Evolutionary conservation across 1,284 basidiomycete genomes (phyloP).

Genomic region (Trichosporon faecale): DNA sequence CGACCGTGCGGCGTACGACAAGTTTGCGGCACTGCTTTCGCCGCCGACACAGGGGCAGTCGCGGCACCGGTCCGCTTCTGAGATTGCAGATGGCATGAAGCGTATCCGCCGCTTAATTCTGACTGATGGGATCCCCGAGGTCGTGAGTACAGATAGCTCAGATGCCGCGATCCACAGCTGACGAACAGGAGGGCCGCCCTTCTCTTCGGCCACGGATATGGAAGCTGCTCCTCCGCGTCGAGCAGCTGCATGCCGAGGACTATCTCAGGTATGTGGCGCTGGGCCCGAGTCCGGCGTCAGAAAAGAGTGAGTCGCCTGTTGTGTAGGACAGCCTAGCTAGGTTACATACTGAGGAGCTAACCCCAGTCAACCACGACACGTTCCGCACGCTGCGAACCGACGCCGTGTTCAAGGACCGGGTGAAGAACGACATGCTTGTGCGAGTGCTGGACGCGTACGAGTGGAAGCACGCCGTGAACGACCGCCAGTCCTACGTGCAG

Average conservation of each 20-base stretch:
- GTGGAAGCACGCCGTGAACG: slow-evolving; percentile 60
- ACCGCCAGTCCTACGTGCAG: slow-evolving; percentile 73
- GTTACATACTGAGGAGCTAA: slow-evolving; percentile 8
- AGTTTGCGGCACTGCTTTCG: slow-evolving; percentile 34
- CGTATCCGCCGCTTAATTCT: slow-evolving; percentile 74
- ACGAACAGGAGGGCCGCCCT: slow-evolving; percentile 51
- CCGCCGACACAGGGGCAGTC: slow-evolving; percentile 38
- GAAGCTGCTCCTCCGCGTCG: slow-evolving; percentile 84
- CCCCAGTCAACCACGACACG: slow-evolving; percentile 56
- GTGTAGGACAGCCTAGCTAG: slow-evolving; percentile 35
- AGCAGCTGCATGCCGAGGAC: slow-evolving; percentile 67
- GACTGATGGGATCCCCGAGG: slow-evolving; percentile 74
- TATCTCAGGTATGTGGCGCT: slow-evolving; percentile 77
- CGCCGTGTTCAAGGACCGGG: slow-evolving; percentile 87
- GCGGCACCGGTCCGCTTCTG: slow-evolving; percentile 60
- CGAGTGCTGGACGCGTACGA: slow-evolving; percentile 93
- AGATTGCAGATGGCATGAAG: slow-evolving; percentile 73
- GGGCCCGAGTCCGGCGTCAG: slow-evolving; percentile 79
- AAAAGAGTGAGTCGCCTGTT: slow-evolving; percentile 87
- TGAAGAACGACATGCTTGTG: slow-evolving; percentile 94
- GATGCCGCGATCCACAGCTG: slow-evolving; percentile 46
- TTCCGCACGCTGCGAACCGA: slow-evolving; percentile 89
- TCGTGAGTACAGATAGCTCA: slow-evolving; percentile 25
- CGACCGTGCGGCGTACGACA: slow-evolving; percentile 29
- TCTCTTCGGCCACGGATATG: slow-evolving; percentile 61